Conservation (phyloP, 805 yeast genomes). For the Millerozyma miso region DNA sequence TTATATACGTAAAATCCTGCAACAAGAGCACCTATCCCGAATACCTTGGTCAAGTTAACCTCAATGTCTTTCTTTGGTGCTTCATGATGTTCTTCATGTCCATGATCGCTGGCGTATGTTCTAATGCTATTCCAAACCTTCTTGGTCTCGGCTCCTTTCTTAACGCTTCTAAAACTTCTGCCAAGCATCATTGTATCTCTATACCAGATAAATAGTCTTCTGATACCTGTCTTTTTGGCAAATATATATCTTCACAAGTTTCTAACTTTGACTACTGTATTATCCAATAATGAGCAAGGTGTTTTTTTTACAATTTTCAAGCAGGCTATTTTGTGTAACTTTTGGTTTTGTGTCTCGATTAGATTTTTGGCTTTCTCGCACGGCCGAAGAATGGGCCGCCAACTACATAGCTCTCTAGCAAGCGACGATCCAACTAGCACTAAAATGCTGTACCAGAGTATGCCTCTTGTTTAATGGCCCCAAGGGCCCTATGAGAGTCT, state of each 20-base stretch:
- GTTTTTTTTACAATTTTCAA: neutral
- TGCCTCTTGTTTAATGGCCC: no score
- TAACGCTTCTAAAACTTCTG: slow-evolving; percentile 8
- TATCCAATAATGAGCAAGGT: slow-evolving; percentile 3
- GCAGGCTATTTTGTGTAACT: neutral
- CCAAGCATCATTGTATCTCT: slow-evolving; percentile 6
- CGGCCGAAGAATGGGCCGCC: no score
- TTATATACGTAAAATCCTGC: slow-evolving; percentile 34
- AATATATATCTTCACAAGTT: neutral
- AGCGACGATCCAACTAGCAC: no score
- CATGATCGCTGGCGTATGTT: neutral
- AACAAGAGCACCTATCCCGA: slow-evolving; percentile 37
- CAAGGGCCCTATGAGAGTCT: no score
- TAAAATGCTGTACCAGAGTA: no score
- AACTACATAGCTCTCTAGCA: no score
- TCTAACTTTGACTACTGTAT: neutral
- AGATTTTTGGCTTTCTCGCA: neutral
- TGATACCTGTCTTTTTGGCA: neutral
- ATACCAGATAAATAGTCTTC: neutral
- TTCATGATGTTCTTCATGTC: slow-evolving; percentile 8
- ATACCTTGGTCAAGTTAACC: slow-evolving; percentile 37
- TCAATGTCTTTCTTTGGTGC: slow-evolving; percentile 23
- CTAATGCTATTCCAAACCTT: neutral
- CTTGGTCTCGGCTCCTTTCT: neutral
- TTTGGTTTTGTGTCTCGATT: neutral